phyloP scores from a whole-genome alignment of 768 basidiomycete genomes.

The Hortiboletus flavorubellus region DNA sequence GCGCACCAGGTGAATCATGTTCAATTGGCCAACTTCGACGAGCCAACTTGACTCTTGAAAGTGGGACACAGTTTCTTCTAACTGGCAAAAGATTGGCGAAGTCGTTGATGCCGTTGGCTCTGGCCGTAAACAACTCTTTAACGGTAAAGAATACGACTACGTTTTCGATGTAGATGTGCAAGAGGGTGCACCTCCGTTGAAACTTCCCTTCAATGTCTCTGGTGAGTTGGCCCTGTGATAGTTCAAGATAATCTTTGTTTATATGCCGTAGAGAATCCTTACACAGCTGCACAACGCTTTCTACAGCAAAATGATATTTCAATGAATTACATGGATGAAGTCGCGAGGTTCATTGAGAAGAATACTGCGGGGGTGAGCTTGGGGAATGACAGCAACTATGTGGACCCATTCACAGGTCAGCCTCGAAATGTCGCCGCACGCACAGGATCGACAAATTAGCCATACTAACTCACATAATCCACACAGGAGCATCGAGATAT shows the following conservation, averaged over 20 bases:
- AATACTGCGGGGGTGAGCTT: conserved; percentile 79
- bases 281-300: conserved; percentile 85
- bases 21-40: not conserved
- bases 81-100: conserved; percentile 94
- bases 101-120: conserved; percentile 94
- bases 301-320: conserved; percentile 82
- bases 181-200: conserved; percentile 89
- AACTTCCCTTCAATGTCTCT: conserved; percentile 87
- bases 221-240: conserved; percentile 44
- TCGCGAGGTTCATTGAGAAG: conserved; percentile 91
- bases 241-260: not conserved
- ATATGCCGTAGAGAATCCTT: conserved; percentile 75
- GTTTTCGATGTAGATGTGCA: conserved; percentile 98
- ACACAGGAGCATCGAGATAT: conserved; percentile 62
- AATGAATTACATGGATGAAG: conserved; percentile 77
- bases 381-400: conserved; percentile 56
- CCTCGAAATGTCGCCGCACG: not conserved
- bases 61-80: conserved; percentile 71
- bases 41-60: conserved; percentile 31
- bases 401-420: conserved; percentile 89
- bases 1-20: conserved; percentile 71
- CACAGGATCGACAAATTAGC: not conserved
- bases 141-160: conserved; percentile 96
- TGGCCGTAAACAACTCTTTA: conserved; percentile 84
- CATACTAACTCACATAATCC: not conserved